Evolutionary conservation across 2,329 filamentous ascomycete species (phyloP), one percentile per base, ranked within the genome.

Genomic region (Aspergillus arachidicola): DNA sequence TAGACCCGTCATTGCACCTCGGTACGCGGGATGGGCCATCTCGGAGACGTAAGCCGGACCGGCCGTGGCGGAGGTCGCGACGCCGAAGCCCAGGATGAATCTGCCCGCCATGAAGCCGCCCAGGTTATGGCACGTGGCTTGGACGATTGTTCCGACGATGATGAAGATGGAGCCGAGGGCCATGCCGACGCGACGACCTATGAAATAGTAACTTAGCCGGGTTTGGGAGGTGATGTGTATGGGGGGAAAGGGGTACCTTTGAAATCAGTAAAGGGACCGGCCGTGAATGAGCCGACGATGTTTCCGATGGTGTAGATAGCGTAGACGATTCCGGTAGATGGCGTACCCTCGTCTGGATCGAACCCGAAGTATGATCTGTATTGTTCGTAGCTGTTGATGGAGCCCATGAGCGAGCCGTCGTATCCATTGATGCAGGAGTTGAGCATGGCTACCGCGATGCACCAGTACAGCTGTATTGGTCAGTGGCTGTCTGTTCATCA

Each of bases 251-350:
- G 26, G 2, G 32, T 64, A 67, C 78, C 79, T 64, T 67, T 72
- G 43, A 75, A 78, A 66, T 82, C 81, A 6, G 75, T 78, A 16
- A 79, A 79, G 5, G 80, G 80, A 2, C 81, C 82, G 2, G 79
- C 80, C 30, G 74, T 71, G 45, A 82, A 80, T 9, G 79, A 78
- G 19, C 79, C 79, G 77, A 84, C 83, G 11, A 84, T 72, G 59
- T 81, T 82, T n/a, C 77, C 82, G 50, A 83, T 80, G 2, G 78
- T 82, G 68, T 82, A 83, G 57, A 84, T 83, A 38, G 81, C 81
- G 56, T 72, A 83, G 10, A 83, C 80, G 51, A 84, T 82, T 23
- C 81, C 81, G 6, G 82, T 83, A 1, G 69, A 69, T 0, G 80
- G 78, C 1, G 79, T 81, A 53, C 79, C 79, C 50, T 74, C 73